Conservation (phyloP, 2,329 filamentous ascomycete species). For the Diaporthe citrichinensis region DNA sequence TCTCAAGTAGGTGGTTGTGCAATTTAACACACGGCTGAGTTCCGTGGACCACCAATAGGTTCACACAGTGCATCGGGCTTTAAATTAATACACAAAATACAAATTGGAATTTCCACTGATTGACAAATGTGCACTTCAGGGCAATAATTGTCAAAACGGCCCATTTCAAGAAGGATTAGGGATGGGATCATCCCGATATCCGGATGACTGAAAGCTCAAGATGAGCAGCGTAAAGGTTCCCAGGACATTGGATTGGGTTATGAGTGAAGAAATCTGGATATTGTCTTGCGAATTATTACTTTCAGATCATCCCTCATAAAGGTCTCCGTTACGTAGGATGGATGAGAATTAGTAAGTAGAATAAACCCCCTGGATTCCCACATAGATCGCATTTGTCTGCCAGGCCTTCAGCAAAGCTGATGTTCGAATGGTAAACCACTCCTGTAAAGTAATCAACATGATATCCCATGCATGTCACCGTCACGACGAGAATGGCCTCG, state of each 20-base stretch:
- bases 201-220: too few species aligned
- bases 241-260: too few species aligned
- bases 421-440: too few species aligned
- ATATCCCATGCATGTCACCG: background rate
- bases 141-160: too few species aligned
- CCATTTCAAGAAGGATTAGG: too few species aligned
- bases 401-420: too few species aligned
- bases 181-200: too few species aligned
- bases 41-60: background rate
- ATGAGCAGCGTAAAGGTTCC: too few species aligned
- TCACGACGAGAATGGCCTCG: background rate
- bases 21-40: background rate
- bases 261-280: too few species aligned
- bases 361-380: background rate
- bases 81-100: too few species aligned
- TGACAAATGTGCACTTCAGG: background rate
- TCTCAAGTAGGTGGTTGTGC: background rate
- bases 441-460: too few species aligned
- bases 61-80: background rate
- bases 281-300: background rate
- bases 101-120: background rate
- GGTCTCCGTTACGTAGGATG: background rate
- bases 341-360: background rate
- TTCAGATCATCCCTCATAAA: background rate
- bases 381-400: background rate